phyloP scores from a whole-genome alignment of 2,329 filamentous ascomycete genomes.

The Monilinia fructicola region DNA sequence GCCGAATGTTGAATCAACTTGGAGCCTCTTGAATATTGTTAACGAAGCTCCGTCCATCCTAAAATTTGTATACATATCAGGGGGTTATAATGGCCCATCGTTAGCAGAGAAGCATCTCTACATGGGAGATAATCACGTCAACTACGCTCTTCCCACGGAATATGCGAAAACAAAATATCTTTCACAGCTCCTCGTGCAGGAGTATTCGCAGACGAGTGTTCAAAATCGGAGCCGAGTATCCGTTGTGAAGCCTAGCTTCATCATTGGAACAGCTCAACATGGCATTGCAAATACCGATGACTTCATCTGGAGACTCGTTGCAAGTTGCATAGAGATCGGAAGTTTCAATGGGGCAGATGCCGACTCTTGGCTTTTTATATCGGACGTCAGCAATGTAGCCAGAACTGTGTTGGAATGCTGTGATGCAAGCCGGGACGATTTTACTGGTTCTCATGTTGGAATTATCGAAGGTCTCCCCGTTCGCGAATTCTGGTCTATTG shows the following conservation, averaged over 20 bases:
- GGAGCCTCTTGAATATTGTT: constrained; percentile 30
- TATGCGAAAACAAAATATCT: constrained; percentile 90
- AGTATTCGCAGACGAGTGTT: constrained; percentile 1
- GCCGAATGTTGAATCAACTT: constrained; percentile 67
- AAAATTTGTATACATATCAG: constrained; percentile 38
- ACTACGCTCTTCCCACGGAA: constrained; percentile 61
- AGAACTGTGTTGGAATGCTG: constrained; percentile 23
- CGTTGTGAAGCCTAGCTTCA: constrained; percentile 33
- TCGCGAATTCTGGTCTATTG: constrained; percentile 20
- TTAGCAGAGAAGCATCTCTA: constrained; percentile 54
- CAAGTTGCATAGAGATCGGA: constrained; percentile 27
- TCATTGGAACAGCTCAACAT: constrained; percentile 31
- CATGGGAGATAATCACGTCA: constrained; percentile 1
- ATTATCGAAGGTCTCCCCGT: constrained; percentile 21
- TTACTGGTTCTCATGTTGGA: not conserved
- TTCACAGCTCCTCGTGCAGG: constrained; percentile 56
- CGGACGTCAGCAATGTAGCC: constrained; percentile 28
- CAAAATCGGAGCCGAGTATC: constrained; percentile 19
- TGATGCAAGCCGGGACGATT: not conserved
- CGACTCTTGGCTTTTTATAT: constrained; percentile 29
- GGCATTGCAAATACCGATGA: constrained; percentile 37
- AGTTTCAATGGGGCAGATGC: constrained; percentile 26
- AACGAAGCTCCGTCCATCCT: constrained; percentile 12
- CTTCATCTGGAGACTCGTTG: constrained; percentile 36
- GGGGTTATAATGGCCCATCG: constrained; percentile 29